phyloP scores from a whole-genome alignment of 805 yeast species.

The Tetrapisispora arboricola region DNA sequence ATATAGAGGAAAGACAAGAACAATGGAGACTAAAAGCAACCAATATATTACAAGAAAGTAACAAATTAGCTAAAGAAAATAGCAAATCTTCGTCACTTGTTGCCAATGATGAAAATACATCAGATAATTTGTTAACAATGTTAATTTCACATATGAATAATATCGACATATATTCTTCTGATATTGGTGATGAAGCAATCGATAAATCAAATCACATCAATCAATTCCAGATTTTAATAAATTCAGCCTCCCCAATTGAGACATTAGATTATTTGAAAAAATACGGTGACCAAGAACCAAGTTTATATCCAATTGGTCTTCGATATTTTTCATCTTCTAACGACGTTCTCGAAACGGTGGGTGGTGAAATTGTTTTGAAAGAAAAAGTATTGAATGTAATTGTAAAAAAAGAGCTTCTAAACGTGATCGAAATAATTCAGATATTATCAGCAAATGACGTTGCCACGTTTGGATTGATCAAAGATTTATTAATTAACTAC shows the following conservation, averaged over 20 bases:
- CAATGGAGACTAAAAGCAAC: conserved; percentile 63
- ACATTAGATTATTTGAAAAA: conserved; percentile 48
- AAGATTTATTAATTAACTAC: conserved; percentile 53
- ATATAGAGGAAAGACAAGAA: conserved; percentile 28
- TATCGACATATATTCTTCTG: conserved; percentile 31
- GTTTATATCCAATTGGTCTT: conserved; percentile 55
- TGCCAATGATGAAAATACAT: conserved; percentile 5
- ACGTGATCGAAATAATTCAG: conserved; percentile 72
- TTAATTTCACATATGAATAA: conserved; percentile 35
- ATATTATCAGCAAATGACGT: conserved; percentile 51
- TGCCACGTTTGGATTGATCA: conserved; percentile 62
- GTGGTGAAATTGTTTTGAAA: conserved; percentile 38
- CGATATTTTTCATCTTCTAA: conserved; percentile 50
- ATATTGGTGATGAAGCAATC: conserved; percentile 26
- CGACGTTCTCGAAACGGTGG: conserved; percentile 40
- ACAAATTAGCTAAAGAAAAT: conserved; percentile 26
- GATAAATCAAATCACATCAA: conserved; percentile 18
- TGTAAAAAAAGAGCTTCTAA: conserved; percentile 41
- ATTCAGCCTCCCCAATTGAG: conserved; percentile 44
- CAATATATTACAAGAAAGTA: conserved; percentile 37
- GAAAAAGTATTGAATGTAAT: conserved; percentile 43
- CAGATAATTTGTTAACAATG: conserved; percentile 27
- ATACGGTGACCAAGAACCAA: conserved; percentile 54
- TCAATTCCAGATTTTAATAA: conserved; percentile 53
- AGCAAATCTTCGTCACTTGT: conserved; percentile 1